Base-by-base conservation (phyloP, 2,329 filamentous ascomycete species). In the Blastomyces percursus region DNA sequence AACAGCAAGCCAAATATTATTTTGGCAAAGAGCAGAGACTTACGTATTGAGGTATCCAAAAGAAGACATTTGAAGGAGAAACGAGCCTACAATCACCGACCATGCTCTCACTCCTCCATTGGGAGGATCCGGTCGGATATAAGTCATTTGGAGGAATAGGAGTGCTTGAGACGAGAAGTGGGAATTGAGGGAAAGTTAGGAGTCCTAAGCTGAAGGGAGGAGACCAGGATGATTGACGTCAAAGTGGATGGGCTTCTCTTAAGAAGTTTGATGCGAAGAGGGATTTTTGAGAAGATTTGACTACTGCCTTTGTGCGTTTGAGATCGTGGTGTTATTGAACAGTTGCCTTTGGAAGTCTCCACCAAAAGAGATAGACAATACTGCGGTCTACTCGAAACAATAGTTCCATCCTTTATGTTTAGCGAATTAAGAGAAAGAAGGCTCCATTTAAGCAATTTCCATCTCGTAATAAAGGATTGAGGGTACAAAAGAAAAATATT, bases 1-100 rank as follows among this genome's bases (percentile, higher is more conserved):
- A 54, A 16, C 6, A 54, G 27, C 19, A 54, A 19, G 8, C 16
- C 38, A 57, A 42, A 12, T 16, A 57, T 42, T 40, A 21, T 35
- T 21, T 38, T 32, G 21, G 38, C 11, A 57, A 19, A 19, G 21
- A 40, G 55, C 9, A 9, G 35, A 7, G 19, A 57, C 55, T 44
- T 11, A 57, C 55, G 55, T 44, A 44, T 57, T 57, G 55, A 57
- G 21, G 38, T 57, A 57, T 44, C 55, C 55, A 44, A 57, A 57
- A 8, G 55, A 57, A 21, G 55, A 57, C 55, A 57, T 57, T 44
- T 57, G 55, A 44, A 57, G 35, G 35, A 57, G 55, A 30, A 57
- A 57, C 19, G 55, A 57, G 35, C 55, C 55, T 44, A 57, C 21
- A 7, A 57, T 38, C n/a, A 57, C 55, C 35, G 14, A 40, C 55